These are phyloP conservation scores for Sporothrix curviconia DNA, from an alignment of 2,329 filamentous ascomycete genomes.

Conservation along the genomic window DNA sequence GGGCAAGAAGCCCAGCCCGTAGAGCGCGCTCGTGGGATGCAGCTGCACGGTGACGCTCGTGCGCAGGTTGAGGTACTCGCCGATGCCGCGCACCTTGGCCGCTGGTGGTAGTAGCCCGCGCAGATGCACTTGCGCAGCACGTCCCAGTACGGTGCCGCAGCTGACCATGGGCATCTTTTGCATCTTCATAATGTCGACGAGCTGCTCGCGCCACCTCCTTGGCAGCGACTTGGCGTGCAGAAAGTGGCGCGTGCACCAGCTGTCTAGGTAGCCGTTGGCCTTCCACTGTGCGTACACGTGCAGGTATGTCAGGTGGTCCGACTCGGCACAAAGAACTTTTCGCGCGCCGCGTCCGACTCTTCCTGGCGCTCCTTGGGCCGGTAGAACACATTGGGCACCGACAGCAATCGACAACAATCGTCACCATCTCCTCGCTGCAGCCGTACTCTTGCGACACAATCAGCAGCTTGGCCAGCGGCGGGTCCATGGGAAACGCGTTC, in stretches of 20 bases:
- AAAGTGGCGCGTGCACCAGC: slow-evolving; percentile 91
- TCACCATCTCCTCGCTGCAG: slow-evolving; percentile 96
- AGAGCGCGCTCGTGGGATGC: slow-evolving; percentile 88
- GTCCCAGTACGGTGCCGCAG: slow-evolving; percentile 96
- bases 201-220: slow-evolving; percentile 92
- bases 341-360: slow-evolving; percentile 87
- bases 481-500: slow-evolving; percentile 98
- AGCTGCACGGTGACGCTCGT: slow-evolving; percentile 91
- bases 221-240: slow-evolving; percentile 87
- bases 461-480: slow-evolving; percentile 85
- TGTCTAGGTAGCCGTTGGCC: slow-evolving; percentile 79
- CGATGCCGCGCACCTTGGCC: slow-evolving; percentile 89
- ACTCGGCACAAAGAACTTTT: slow-evolving; percentile 98
- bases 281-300: slow-evolving; percentile 97
- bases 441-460: slow-evolving; percentile 86
- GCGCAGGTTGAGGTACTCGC: slow-evolving; percentile 93
- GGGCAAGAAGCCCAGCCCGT: slow-evolving; percentile 85
- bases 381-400: slow-evolving; percentile 94
- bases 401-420: slow-evolving; percentile 97
- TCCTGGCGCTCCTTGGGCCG: slow-evolving; percentile 93
- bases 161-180: slow-evolving; percentile 83
- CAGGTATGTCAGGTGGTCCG: slow-evolving; percentile 89
- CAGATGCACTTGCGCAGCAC: slow-evolving; percentile 93
- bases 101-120: slow-evolving; percentile 96
- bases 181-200: slow-evolving; percentile 87